Percentiles rank a stretch among this genome's conserved stretches.
Evolutionary conservation across 208 protist genomes (phyloP).

Genomic region (Trypanosoma vivax): DNA sequence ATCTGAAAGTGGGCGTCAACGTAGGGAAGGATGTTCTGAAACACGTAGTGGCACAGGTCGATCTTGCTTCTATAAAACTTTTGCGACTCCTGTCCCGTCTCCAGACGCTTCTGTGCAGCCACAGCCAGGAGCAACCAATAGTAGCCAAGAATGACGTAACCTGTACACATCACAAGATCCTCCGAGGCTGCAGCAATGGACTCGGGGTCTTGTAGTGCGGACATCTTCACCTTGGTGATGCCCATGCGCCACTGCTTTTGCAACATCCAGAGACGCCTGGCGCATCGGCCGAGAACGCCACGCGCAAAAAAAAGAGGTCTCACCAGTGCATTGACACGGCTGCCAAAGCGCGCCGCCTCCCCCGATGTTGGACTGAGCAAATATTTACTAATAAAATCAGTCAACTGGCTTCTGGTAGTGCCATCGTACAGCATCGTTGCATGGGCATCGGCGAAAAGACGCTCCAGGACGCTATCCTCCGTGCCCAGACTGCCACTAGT

Average conservation of each 20-base stretch:
- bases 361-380: constrained; percentile 55
- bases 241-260: constrained; percentile 60
- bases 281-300: constrained; percentile 28
- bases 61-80: constrained; percentile 83
- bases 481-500: constrained; percentile 80
- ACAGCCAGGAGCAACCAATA: constrained; percentile 86
- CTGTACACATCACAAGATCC: constrained; percentile 78
- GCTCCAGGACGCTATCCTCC: constrained; percentile 77
- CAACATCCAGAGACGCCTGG: constrained; percentile 46
- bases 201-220: constrained; percentile 39
- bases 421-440: constrained; percentile 77
- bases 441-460: constrained; percentile 68
- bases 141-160: constrained; percentile 70
- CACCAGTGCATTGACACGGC: constrained; percentile 32
- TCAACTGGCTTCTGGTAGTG: constrained; percentile 77
- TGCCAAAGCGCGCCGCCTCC: constrained; percentile 32
- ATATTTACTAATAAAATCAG: constrained; percentile 85
- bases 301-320: constrained; percentile 27
- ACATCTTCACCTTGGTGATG: constrained; percentile 38
- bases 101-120: constrained; percentile 53
- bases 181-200: constrained; percentile 39
- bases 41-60: constrained; percentile 68
- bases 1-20: constrained; percentile 46
- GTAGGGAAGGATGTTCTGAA: constrained; percentile 61
- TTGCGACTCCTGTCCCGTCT: constrained; percentile 43